Conservation (phyloP, 208 protist species). For the Borovskyia barvae region DNA sequence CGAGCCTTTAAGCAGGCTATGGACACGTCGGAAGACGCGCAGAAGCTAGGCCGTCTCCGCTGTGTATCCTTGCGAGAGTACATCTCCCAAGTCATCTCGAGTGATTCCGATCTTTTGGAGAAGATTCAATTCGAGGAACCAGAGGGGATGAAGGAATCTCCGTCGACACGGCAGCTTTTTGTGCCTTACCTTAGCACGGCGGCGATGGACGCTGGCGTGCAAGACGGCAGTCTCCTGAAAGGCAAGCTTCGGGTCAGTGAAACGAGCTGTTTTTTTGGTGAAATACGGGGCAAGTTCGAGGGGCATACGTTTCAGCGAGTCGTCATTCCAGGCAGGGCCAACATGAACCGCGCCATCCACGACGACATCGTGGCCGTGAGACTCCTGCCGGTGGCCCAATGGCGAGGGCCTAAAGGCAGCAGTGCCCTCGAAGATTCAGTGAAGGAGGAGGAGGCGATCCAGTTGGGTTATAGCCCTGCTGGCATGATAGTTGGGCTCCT, state of each 20-base stretch:
- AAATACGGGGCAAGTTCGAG: constrained; percentile 83
- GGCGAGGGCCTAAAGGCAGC: constrained; percentile 25
- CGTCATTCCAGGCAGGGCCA: constrained; percentile 65
- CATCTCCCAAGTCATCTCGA: constrained; percentile 36
- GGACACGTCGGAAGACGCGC: constrained; percentile 23
- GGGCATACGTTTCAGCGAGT: constrained; percentile 73
- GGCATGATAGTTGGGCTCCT: constrained; percentile 80
- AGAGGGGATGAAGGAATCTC: constrained; percentile 69
- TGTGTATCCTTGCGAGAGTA: constrained; percentile 67
- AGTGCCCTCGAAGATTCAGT: constrained; percentile 23
- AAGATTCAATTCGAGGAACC: constrained; percentile 75
- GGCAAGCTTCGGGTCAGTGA: constrained; percentile 81
- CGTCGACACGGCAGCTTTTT: constrained; percentile 48
- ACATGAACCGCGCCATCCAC: constrained; percentile 90
- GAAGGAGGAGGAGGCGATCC: constrained; percentile 62
- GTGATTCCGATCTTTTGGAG: constrained; percentile 77
- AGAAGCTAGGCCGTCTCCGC: constrained; percentile 42
- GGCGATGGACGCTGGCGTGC: constrained; percentile 54
- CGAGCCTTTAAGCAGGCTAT: constrained; percentile 43
- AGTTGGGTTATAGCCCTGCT: constrained; percentile 50
- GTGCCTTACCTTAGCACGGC: constrained; percentile 36
- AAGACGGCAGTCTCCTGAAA: constrained; percentile 62
- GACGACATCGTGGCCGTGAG: constrained; percentile 80
- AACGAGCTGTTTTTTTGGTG: constrained; percentile 84
- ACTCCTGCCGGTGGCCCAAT: constrained; percentile 54